A percentile compares a stretch with the other conserved stretches of the same genome.
phyloP scores from a whole-genome alignment of 169 alveolate species.

The Perkinsus olseni region DNA sequence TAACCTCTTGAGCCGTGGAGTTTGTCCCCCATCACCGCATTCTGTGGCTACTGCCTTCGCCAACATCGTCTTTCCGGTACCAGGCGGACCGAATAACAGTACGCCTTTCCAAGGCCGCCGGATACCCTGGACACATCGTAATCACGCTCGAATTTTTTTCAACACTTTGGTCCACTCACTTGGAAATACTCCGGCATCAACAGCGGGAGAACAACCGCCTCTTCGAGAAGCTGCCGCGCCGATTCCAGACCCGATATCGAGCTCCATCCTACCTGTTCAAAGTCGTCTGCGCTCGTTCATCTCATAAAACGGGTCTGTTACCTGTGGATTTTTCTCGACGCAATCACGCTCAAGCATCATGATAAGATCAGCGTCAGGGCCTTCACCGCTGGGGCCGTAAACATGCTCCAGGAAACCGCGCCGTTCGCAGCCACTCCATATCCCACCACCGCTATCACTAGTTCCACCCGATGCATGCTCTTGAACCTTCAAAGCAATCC shows the following conservation, averaged over 20 bases:
- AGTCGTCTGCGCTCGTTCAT: neutral
- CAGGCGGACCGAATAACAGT: constrained; percentile 79
- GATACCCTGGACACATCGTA: neutral
- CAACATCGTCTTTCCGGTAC: constrained; percentile 75
- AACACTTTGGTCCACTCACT: constrained; percentile 54
- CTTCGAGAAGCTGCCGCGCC: constrained; percentile 70
- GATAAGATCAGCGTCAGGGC: neutral
- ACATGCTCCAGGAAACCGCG: neutral
- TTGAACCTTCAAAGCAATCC: neutral
- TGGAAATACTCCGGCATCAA: constrained; percentile 73
- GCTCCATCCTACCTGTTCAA: neutral
- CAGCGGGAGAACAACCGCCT: constrained; percentile 78
- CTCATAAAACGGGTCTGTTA: neutral
- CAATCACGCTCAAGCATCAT: neutral
- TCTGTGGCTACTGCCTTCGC: constrained; percentile 79
- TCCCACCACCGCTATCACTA: neutral
- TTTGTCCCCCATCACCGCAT: constrained; percentile 53
- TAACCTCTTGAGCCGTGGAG: neutral
- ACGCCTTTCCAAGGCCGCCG: constrained; percentile 73
- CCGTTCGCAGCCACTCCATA: neutral
- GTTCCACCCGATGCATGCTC: neutral
- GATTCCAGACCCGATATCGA: constrained; percentile 54
- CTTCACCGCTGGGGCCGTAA: neutral
- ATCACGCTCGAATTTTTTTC: no score
- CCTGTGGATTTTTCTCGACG: neutral